Evolutionary conservation across 192 early-diverging fungal genomes (phyloP).

Genomic region (Thamnidium elegans): DNA sequence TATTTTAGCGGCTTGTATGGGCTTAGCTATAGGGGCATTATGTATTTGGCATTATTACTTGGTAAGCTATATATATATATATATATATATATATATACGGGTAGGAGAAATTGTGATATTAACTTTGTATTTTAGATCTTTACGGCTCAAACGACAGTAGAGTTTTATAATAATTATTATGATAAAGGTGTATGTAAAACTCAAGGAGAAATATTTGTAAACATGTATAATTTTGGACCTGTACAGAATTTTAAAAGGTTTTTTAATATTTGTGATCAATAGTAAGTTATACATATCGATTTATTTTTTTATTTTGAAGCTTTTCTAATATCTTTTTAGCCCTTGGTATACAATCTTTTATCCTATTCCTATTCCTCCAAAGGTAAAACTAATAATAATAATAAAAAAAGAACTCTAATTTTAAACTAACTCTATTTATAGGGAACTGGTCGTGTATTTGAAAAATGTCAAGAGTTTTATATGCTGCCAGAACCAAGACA

Average conservation of each 20-base stretch:
- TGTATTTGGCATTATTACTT: constrained; percentile 59
- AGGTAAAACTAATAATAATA: too few relatives aligned
- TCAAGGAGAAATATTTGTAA: constrained; percentile 47
- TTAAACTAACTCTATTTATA: neutral
- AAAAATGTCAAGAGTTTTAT: constrained; percentile 37
- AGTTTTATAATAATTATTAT: constrained; percentile 58
- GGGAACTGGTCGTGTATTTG: constrained; percentile 28
- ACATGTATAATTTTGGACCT: constrained; percentile 47
- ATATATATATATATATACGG: neutral
- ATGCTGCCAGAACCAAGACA: constrained; percentile 25
- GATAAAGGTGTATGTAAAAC: constrained; percentile 45
- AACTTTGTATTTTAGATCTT: constrained; percentile 33
- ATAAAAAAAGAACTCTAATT: too few relatives aligned
- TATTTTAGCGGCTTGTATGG: constrained; percentile 54
- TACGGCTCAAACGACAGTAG: constrained; percentile 61
- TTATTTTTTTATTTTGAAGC: too few relatives aligned
- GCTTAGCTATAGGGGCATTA: constrained; percentile 49
- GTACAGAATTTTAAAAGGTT: constrained; percentile 43
- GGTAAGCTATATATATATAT: too few relatives aligned
- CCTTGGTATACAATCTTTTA: constrained; percentile 51
- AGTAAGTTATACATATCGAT: constrained; percentile 34
- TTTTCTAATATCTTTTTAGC: constrained; percentile 21
- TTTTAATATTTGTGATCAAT: constrained; percentile 52
- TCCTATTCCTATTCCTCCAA: constrained; percentile 50
- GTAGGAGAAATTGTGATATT: neutral